Conservation (phyloP, 306 rosid species). For the Dryas octopetala region DNA sequence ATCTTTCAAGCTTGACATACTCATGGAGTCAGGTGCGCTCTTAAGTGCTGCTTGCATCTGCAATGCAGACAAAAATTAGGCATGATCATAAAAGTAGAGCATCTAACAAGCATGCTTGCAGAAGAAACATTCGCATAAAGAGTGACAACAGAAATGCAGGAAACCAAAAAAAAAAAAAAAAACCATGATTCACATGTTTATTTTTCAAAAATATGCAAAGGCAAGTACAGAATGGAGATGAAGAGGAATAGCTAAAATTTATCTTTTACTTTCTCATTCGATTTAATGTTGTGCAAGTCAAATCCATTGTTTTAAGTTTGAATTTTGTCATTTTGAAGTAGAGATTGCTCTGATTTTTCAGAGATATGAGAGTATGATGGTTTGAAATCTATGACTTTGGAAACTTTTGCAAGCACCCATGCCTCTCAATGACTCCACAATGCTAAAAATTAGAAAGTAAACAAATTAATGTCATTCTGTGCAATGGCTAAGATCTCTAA, state of each 20-base stretch:
- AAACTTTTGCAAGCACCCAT: not conserved
- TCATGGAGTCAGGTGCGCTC: conserved; percentile 72
- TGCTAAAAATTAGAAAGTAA: not conserved
- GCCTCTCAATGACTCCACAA: not conserved
- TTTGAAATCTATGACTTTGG: not conserved
- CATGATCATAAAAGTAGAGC: not conserved
- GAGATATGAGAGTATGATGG: not conserved
- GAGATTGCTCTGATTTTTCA: not conserved
- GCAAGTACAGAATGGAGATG: not conserved
- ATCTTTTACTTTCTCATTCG: not conserved
- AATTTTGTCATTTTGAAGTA: not conserved
- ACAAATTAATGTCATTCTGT: not conserved
- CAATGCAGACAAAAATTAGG: conserved; percentile 36
- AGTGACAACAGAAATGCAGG: not conserved
- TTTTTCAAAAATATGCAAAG: not conserved
- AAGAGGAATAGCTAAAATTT: not conserved
- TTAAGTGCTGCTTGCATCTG: conserved; percentile 89
- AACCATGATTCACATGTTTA: not conserved
- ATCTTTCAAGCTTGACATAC: conserved; percentile 76
- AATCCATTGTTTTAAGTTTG: not conserved
- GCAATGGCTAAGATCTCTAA: not conserved
- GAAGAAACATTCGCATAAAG: conserved; percentile 14
- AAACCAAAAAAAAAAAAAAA: not conserved
- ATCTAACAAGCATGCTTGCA: conserved; percentile 11
- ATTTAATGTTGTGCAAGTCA: not conserved